These are phyloP conservation scores for Drechslerella stenobrocha DNA, from an alignment of 2,329 filamentous ascomycete species.

Conservation along the genomic window DNA sequence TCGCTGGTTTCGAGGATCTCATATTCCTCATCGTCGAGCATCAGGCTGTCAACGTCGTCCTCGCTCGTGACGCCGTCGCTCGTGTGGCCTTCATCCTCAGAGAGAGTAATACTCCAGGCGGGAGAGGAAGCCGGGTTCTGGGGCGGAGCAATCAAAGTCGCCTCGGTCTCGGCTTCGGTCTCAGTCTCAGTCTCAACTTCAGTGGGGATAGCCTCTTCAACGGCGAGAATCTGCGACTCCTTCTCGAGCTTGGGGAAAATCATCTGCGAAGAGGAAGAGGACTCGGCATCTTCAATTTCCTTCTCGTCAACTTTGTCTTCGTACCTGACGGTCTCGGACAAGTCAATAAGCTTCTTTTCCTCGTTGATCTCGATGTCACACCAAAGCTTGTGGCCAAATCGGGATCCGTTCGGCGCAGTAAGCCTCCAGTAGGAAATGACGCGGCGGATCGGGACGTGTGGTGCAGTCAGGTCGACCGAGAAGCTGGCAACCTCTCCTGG, in stretches of 20 bases:
- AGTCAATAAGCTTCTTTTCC: constrained; percentile 46
- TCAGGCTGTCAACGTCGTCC: constrained; percentile 68
- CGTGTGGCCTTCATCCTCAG: constrained; percentile 47
- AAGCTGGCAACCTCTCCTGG: constrained; percentile 78
- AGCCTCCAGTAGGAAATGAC: constrained; percentile 96
- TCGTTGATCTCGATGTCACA: constrained; percentile 77
- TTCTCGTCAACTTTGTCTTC: constrained; percentile 52
- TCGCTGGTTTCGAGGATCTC: constrained; percentile 95
- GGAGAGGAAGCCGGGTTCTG: constrained; percentile 56
- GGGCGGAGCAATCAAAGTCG: constrained; percentile 65
- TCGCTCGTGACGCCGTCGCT: constrained; percentile 58
- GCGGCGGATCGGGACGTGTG: constrained; percentile 64
- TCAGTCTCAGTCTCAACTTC: constrained; percentile 57
- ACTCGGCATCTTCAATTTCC: constrained; percentile 53
- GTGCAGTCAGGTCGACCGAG: constrained; percentile 80
- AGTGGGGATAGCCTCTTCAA: constrained; percentile 65
- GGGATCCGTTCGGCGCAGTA: constrained; percentile 74
- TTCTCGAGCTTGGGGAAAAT: constrained; percentile 96
- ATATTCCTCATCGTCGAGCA: constrained; percentile 92
- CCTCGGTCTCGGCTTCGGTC: constrained; percentile 60
- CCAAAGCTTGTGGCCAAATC: constrained; percentile 93
- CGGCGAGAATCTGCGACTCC: constrained; percentile 80
- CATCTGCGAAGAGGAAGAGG: constrained; percentile 68
- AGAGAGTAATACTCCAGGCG: constrained; percentile 47
- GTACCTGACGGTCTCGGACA: constrained; percentile 44